These are phyloP conservation scores for Prunus dulcis DNA, from an alignment of 306 rosid species.

Conservation along the genomic window DNA sequence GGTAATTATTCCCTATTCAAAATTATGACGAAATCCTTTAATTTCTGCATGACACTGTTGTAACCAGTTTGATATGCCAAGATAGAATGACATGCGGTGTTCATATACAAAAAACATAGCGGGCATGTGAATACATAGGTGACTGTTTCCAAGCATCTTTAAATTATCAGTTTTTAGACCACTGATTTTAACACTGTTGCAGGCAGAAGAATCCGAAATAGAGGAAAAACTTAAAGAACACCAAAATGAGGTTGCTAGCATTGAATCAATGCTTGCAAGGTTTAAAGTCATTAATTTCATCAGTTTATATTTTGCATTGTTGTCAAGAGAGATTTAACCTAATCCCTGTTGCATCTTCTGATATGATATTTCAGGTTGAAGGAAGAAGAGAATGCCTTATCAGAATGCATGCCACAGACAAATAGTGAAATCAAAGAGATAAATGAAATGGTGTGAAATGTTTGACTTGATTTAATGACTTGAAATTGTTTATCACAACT, in stretches of 20 bases:
- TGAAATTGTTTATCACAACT: not conserved
- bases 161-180: not conserved
- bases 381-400: slow-evolving; percentile 51
- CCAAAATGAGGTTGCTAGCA: slow-evolving; percentile 42
- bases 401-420: slow-evolving; percentile 27
- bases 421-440: slow-evolving; percentile 38
- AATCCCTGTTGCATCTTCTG: slow-evolving; percentile 20
- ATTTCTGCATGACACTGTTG: not conserved
- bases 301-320: slow-evolving; percentile 23
- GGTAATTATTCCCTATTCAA: not conserved
- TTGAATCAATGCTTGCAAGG: slow-evolving; percentile 49
- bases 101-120: not conserved
- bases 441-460: slow-evolving; percentile 45
- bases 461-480: slow-evolving; percentile 3
- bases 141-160: not conserved
- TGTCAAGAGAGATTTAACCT: slow-evolving; percentile 18
- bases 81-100: not conserved
- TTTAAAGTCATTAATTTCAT: slow-evolving; percentile 21
- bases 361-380: slow-evolving; percentile 49
- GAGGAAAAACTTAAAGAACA: slow-evolving; percentile 64
- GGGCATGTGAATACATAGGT: not conserved
- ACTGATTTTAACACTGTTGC: slow-evolving; percentile 27
- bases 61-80: not conserved
- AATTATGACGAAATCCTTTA: not conserved
- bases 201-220: slow-evolving; percentile 76